Evolutionary conservation across 2,329 filamentous ascomycete species (phyloP), one percentile per base, ranked within the genome.

Genomic region (Aspergillus aculeatus): DNA sequence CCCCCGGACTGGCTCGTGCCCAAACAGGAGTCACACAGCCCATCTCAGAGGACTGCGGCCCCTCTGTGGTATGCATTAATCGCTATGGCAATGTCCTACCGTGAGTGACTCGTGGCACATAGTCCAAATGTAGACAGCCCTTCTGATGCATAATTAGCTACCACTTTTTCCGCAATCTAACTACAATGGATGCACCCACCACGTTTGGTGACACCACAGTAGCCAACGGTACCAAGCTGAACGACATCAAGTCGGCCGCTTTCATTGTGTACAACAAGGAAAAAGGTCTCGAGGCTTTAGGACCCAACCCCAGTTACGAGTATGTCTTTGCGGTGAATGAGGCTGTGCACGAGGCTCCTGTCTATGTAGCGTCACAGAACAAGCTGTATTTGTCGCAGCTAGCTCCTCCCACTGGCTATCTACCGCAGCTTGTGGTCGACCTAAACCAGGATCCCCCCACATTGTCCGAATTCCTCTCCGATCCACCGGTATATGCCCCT

Each of bases 401-500:
- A n/a, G 66, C 71, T 7, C 71, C 75, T 32, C 73, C 74, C 21
- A 58, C 73, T 35, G 75, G 75, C 21, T 69, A 69, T 62, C 63
- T 79, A 5, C 71, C 74, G 4, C 75, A 79, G 57, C 70, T 77
- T 14, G 69, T 77, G 5, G 60, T 79, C 5, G 71, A 79, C 64
- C 71, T 83, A 55, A 80, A 81, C 64, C 70, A 77, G 57, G 67
- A 72, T 63, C 80, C 69, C 62, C 80, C 68, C 54, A 77, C 64
- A 58, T 68, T 78, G 26, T 74, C 63, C 56, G 75, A 72, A 60
- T 81, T 66, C 60, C 69, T 72, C 61, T 78, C 71, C 49, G 69
- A 78, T 52, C 77, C 78, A 4, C 78, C 78, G 6, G 71, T 79
- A n/a, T 80, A 79, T 61, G 75, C 74, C 2, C 76, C 77, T 0